Base-by-base conservation (phyloP, 1,139 yeast genomes). In the Debaryomyces sp. region DNA sequence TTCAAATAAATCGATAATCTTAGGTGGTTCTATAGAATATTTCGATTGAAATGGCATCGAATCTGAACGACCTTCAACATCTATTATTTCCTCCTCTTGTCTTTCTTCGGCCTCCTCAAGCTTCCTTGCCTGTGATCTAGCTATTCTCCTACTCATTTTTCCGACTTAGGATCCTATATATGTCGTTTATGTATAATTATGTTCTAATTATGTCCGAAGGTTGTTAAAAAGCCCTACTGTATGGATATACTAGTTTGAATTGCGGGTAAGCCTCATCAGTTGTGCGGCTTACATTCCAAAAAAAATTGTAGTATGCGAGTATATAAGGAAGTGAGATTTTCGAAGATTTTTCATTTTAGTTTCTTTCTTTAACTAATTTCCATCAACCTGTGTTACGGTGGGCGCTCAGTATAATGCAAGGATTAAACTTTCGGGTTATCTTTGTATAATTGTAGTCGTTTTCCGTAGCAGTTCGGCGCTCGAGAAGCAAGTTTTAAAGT, bases 401-500 rank as follows among this genome's bases (percentile, higher is more conserved):
- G 62, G 57, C 68, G 55, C 78, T 73, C 79, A 72, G 70, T 54
- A 48, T 54, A 60, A 41, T 45, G 49, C 44, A 24, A 32, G 48
- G 55, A 51, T 57, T 68, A 68, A 69, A 68, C 62, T 60, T 57
- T 59, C 64, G 68, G 72, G 68, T 68, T 70, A 58, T 57, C 58
- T 47, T 49, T 47, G 46, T 49, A 53, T 50, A 50, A 60, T 61
- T 65, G 74, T 71, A 72, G 78, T 53, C 58, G 63, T 66, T 68
- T 60, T 64, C 71, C 67, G 73, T 71, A 70, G 77, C 87, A 78
- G 81, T 64, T 83, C 87, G 86, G 81, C 86, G 87, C 88, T 75
- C 76, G 89, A 60, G 88, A 77, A 77, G 82, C 79, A 73, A 76
- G 81, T 75, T 66, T 63, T 59, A 65, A 61, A 60, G 50, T 44